phyloP scores from a whole-genome alignment of 2,329 filamentous ascomycete genomes.

The Penicillium sp. region DNA sequence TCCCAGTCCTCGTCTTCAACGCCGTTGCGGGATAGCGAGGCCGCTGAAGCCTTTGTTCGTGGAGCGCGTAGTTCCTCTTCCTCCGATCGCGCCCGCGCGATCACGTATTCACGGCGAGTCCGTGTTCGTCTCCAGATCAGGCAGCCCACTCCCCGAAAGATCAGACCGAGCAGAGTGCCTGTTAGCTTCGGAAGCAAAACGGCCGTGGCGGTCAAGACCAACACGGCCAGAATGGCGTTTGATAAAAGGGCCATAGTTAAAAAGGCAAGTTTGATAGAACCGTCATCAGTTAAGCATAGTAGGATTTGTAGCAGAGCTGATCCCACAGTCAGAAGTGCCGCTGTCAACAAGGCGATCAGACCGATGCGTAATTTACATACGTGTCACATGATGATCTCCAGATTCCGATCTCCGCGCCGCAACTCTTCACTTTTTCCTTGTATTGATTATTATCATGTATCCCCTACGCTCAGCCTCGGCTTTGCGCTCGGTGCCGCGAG shows the following conservation, averaged over 20 bases:
- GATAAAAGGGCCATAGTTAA: constrained; percentile 37
- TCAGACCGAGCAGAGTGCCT: constrained; percentile 34
- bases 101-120: constrained; percentile 61
- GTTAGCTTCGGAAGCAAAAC: constrained; percentile 38
- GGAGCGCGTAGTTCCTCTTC: constrained; percentile 38
- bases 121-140: constrained; percentile 65
- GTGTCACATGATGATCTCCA: constrained; percentile 24
- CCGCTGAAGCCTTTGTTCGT: constrained; percentile 26
- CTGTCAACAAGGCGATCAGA: constrained; percentile 24
- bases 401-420: constrained; percentile 7
- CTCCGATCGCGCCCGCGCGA: constrained; percentile 48
- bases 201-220: constrained; percentile 36
- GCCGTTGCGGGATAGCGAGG: constrained; percentile 20
- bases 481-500: constrained; percentile 1
- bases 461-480: constrained; percentile 8
- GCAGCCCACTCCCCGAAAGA: constrained; percentile 57
- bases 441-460: constrained; percentile 12
- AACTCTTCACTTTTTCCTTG: background rate
- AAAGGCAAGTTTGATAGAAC: constrained; percentile 9
- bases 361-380: constrained; percentile 19
- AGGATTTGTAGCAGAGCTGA: constrained; percentile 6
- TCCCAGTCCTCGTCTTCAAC: constrained; percentile 69
- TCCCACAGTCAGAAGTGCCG: background rate
- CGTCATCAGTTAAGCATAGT: constrained; percentile 26
- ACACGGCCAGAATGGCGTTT: constrained; percentile 32